These are phyloP conservation scores for Sarocladium kiliense DNA, from an alignment of 2,329 filamentous ascomycete genomes.

Conservation along the genomic window DNA sequence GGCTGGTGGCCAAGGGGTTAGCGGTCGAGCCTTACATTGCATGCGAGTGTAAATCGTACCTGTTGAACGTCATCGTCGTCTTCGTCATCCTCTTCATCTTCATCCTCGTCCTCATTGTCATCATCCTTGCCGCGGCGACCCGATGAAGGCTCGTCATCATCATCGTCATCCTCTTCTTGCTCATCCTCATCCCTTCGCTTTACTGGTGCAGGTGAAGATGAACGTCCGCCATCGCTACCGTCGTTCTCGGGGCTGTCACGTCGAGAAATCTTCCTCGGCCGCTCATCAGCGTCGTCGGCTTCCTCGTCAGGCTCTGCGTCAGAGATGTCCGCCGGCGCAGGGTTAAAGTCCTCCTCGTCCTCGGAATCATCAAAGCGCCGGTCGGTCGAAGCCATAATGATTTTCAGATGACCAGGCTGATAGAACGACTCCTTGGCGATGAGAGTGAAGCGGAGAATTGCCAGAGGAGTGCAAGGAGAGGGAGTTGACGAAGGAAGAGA, in stretches of 20 bases:
- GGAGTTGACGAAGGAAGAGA: neutral
- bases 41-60: slow-evolving; percentile 24
- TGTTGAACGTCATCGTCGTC: slow-evolving; percentile 67
- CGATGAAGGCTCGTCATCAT: slow-evolving; percentile 29
- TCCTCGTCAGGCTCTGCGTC: slow-evolving; percentile 48
- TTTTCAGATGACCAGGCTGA: neutral
- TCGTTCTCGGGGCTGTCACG: slow-evolving; percentile 19
- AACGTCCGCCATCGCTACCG: slow-evolving; percentile 37
- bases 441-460: neutral
- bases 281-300: slow-evolving; percentile 37
- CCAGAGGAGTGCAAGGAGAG: neutral
- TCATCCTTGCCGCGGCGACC: slow-evolving; percentile 30
- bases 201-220: slow-evolving; percentile 16
- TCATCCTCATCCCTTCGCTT: slow-evolving; percentile 24
- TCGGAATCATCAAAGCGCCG: slow-evolving; percentile 57
- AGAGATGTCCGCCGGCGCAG: slow-evolving; percentile 66
- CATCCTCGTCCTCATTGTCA: slow-evolving; percentile 40
- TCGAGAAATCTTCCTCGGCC: slow-evolving; percentile 2
- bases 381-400: slow-evolving; percentile 43
- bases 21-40: neutral
- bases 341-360: slow-evolving; percentile 88
- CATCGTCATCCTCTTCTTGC: slow-evolving; percentile 29
- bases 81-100: slow-evolving; percentile 54
- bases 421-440: neutral
- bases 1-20: slow-evolving; percentile 45